Conservation (phyloP, 1,139 yeast species). For the Yamadazyma trypodendri region DNA sequence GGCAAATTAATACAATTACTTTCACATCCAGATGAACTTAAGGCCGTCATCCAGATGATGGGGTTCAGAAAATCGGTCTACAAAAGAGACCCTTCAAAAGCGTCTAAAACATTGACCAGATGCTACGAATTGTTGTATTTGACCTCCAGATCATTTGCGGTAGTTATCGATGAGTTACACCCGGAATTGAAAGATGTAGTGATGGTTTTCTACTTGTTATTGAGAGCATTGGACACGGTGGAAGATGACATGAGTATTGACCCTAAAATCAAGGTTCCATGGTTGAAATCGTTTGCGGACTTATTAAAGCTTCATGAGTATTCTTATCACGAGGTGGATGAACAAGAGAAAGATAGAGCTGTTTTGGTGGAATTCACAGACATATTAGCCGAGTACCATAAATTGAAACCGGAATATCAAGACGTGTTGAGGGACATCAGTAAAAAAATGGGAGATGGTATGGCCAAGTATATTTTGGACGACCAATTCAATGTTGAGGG, state of each 20-base stretch:
- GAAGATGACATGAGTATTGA: conserved; percentile 95
- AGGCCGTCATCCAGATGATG: conserved; percentile 62
- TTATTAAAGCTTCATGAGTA: conserved; percentile 67
- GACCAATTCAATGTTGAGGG: conserved; percentile 80
- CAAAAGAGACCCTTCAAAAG: conserved; percentile 25
- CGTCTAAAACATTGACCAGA: conserved; percentile 49
- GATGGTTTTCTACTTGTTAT: conserved; percentile 77
- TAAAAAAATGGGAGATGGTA: conserved; percentile 89
- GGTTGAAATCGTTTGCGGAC: conserved; percentile 66
- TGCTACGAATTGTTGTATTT: conserved; percentile 67
- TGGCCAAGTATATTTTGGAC: conserved; percentile 89
- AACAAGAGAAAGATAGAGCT: conserved; percentile 75
- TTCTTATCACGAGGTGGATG: conserved; percentile 75
- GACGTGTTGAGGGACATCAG: conserved; percentile 77
- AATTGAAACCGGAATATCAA: conserved; percentile 73
- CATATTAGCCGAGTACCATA: conserved; percentile 69
- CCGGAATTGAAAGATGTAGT: conserved; percentile 85
- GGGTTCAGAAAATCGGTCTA: conserved; percentile 56
- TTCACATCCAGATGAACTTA: conserved; percentile 70
- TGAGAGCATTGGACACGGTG: conserved; percentile 91
- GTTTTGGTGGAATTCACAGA: conserved; percentile 76
- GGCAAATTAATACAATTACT: conserved; percentile 64
- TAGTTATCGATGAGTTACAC: conserved; percentile 87
- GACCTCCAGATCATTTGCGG: conserved; percentile 89
- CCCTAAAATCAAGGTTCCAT: conserved; percentile 67